A percentile compares a stretch with the other conserved stretches of the same genome.
These are phyloP conservation scores for Coniochaeta pulveracea DNA, from an alignment of 2,329 filamentous ascomycete species.

Conservation along the genomic window DNA sequence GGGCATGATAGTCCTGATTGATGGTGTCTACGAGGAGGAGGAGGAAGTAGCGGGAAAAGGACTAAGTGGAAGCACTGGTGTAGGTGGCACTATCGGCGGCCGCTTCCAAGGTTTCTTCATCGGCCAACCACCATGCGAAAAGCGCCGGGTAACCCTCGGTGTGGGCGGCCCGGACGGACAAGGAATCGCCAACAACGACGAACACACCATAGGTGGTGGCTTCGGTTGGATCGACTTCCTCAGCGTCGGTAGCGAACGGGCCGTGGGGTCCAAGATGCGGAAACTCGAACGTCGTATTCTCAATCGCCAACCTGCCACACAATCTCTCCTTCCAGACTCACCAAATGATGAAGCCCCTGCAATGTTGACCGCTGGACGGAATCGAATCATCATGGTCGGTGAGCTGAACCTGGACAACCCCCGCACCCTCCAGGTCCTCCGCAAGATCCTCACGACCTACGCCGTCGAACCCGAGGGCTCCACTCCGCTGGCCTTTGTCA, in stretches of 20 bases:
- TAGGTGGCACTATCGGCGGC: slow-evolving; percentile 86
- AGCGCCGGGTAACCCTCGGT: slow-evolving; percentile 67
- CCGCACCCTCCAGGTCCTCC: slow-evolving; percentile 67
- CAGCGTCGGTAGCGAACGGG: slow-evolving; percentile 80
- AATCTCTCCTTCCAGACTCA: no score
- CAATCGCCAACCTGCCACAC: slow-evolving; percentile 16
- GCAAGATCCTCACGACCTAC: slow-evolving; percentile 68
- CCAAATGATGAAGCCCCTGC: neutral
- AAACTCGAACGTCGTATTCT: slow-evolving; percentile 63
- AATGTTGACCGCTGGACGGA: slow-evolving; percentile 20
- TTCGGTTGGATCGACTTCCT: slow-evolving; percentile 98
- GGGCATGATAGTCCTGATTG: slow-evolving; percentile 90
- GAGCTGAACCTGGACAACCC: slow-evolving; percentile 82
- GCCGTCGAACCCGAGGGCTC: slow-evolving; percentile 50
- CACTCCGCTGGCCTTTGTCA: slow-evolving; percentile 66
- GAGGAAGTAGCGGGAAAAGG: slow-evolving; percentile 58
- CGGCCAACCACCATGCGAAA: slow-evolving; percentile 83
- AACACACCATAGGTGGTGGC: slow-evolving; percentile 59
- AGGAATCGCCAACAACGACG: no score
- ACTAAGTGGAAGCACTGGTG: slow-evolving; percentile 65
- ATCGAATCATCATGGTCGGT: slow-evolving; percentile 62
- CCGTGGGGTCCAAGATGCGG: slow-evolving; percentile 72
- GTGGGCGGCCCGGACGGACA: slow-evolving; percentile 48
- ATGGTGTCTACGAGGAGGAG: slow-evolving; percentile 95
- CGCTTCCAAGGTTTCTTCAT: slow-evolving; percentile 85